Conservation (phyloP, 2,329 filamentous ascomycete species). For the Hypoxylon sp. region DNA sequence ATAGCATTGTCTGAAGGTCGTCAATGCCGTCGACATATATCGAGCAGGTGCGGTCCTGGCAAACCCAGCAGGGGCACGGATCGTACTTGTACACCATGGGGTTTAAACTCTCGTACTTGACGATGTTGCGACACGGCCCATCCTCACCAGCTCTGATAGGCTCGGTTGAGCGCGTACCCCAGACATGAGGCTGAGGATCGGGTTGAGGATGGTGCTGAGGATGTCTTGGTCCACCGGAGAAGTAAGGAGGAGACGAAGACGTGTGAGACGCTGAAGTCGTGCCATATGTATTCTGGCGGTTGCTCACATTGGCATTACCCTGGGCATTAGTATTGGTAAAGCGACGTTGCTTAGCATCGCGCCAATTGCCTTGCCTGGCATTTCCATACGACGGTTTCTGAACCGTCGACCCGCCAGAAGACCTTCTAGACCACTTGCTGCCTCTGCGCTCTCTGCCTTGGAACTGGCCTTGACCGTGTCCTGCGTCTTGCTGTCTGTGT, state of each 20-base stretch:
- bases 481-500: neutral
- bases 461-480: neutral
- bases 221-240: too few species aligned
- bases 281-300: neutral
- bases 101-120: rapidly evolving
- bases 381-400: neutral
- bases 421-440: neutral
- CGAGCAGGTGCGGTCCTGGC: constrained; percentile 19
- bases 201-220: neutral
- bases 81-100: constrained; percentile 18
- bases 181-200: too few species aligned
- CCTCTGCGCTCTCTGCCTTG: neutral
- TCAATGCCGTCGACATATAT: constrained; percentile 1
- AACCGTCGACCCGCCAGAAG: neutral
- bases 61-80: constrained; percentile 28
- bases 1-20: neutral
- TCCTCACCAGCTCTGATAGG: neutral
- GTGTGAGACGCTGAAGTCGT: neutral
- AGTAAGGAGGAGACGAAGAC: too few species aligned
- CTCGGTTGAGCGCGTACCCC: too few species aligned
- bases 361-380: neutral
- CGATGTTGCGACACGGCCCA: constrained; percentile 22
- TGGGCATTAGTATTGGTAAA: neutral
- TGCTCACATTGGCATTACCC: neutral
- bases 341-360: neutral